Percentiles rank a stretch among this genome's conserved stretches.
Conservation (phyloP, 148 eudicot genomes). For the Fagopyrum esculentum region DNA sequence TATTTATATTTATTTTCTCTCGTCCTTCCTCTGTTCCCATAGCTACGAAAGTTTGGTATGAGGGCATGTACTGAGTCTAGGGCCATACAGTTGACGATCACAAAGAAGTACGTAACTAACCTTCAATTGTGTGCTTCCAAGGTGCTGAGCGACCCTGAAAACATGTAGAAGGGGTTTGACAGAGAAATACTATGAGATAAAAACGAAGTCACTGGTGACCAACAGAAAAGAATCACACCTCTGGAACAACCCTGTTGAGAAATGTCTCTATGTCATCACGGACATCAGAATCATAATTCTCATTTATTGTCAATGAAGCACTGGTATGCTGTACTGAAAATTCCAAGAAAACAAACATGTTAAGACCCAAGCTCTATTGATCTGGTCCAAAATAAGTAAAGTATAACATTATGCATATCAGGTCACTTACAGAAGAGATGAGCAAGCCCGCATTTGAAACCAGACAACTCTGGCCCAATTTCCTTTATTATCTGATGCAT, state of each 20-base stretch:
- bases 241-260: slow-evolving; percentile 84
- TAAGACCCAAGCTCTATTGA: slow-evolving; percentile 3
- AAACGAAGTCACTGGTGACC: not conserved
- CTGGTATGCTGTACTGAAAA: slow-evolving; percentile 91
- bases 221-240: slow-evolving; percentile 38
- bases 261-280: slow-evolving; percentile 90
- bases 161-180: not conserved
- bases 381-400: not conserved
- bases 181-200: not conserved
- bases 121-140: slow-evolving; percentile 95
- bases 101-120: slow-evolving; percentile 20
- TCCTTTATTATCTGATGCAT: slow-evolving; percentile 69
- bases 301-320: slow-evolving; percentile 94
- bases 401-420: not conserved
- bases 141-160: slow-evolving; percentile 89
- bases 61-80: not conserved
- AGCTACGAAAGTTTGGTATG: not conserved
- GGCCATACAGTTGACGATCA: not conserved
- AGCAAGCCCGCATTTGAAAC: slow-evolving; percentile 85
- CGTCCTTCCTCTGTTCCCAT: not conserved
- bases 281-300: slow-evolving; percentile 90
- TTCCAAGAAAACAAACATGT: slow-evolving; percentile 16
- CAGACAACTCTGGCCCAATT: slow-evolving; percentile 75
- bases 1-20: not conserved
- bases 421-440: slow-evolving; percentile 73